Evolutionary conservation across 495 filamentous ascomycete genomes (phyloP).

Genomic region (Tuber brumale): DNA sequence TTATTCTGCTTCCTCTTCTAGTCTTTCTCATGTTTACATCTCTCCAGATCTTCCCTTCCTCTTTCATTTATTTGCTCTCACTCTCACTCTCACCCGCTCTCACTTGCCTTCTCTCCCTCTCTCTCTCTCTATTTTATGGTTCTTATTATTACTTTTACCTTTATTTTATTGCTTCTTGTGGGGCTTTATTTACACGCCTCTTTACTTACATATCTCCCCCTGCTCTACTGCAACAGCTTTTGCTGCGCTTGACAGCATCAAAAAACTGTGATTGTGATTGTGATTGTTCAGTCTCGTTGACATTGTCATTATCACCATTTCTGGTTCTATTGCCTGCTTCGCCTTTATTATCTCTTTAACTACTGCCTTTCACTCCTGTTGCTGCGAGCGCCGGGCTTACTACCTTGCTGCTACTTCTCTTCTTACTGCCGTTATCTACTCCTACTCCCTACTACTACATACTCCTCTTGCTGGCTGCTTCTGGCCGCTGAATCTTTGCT

Average conservation of each 20-base stretch:
- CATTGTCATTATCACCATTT: neutral
- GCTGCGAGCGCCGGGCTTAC: constrained; percentile 17
- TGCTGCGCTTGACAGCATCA: neutral
- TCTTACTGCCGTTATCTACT: constrained; percentile 9
- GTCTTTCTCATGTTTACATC: neutral
- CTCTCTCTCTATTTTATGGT: neutral
- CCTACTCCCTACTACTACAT: neutral
- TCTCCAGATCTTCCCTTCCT: neutral
- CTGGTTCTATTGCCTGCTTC: neutral
- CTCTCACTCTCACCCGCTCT: neutral
- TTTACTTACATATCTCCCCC: neutral
- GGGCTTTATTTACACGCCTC: neutral
- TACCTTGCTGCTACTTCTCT: constrained; percentile 28
- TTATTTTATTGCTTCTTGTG: neutral
- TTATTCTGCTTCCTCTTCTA: neutral
- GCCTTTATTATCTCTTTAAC: neutral
- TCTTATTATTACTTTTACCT: neutral
- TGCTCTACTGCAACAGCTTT: neutral
- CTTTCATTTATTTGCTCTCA: neutral
- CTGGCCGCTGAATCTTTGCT: neutral
- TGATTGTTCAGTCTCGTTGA: neutral
- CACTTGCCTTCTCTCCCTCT: constrained; percentile 1
- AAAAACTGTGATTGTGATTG: neutral
- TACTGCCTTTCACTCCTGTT: neutral
- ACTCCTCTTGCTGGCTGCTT: neutral